Evolutionary conservation across 2,329 filamentous ascomycete species (phyloP).

Genomic region (Pseudocercospora fuligena): DNA sequence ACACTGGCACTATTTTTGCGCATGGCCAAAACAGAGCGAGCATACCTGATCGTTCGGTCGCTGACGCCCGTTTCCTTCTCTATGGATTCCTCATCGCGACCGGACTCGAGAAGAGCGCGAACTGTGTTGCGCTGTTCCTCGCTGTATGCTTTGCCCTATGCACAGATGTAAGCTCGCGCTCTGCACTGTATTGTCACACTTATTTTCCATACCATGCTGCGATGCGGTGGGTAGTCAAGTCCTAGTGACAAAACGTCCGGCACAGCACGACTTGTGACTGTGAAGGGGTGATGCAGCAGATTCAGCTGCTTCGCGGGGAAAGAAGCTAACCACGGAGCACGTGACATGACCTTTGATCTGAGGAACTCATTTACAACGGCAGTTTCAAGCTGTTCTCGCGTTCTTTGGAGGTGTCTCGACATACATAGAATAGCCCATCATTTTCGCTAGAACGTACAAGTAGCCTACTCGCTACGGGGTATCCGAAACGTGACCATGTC

Average conservation of each 20-base stretch:
- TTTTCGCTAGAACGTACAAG: neutral
- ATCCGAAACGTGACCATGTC: constrained; percentile 1
- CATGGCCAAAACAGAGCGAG: neutral
- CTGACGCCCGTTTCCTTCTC: constrained; percentile 45
- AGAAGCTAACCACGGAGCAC: neutral
- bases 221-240: neutral
- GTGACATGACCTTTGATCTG: neutral
- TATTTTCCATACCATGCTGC: too few species aligned
- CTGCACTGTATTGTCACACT: too few species aligned
- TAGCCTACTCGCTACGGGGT: constrained; percentile 9
- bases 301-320: neutral
- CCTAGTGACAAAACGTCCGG: neutral
- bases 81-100: constrained; percentile 42
- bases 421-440: neutral
- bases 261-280: neutral
- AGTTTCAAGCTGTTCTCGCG: too few species aligned
- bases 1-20: neutral
- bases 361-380: too few species aligned
- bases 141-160: constrained; percentile 35
- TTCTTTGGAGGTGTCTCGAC: neutral
- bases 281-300: neutral
- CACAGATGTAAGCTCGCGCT: constrained; percentile 8
- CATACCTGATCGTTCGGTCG: constrained; percentile 36
- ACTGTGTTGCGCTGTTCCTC: constrained; percentile 31
- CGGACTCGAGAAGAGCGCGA: constrained; percentile 41